Evolutionary conservation across 805 yeast species (phyloP).

Genomic region (Candida ficus): DNA sequence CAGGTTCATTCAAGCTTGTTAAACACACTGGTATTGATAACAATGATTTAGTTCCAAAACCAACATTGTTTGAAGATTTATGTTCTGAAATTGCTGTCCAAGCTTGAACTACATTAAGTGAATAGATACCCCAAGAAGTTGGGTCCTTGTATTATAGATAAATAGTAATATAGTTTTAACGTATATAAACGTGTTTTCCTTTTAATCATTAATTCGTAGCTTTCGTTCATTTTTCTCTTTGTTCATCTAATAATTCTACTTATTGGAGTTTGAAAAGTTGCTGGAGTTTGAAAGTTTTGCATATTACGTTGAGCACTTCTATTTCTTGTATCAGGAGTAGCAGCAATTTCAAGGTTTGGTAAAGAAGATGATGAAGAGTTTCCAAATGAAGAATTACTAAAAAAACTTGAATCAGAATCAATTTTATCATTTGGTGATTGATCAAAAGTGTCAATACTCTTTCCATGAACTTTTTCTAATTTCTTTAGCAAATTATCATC

Average conservation of each 20-base stretch:
- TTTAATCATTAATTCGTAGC: background rate
- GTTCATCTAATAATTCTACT: conserved; percentile 20
- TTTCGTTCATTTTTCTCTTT: background rate
- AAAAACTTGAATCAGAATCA: conserved; percentile 1
- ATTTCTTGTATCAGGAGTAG: conserved; percentile 22
- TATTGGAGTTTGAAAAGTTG: conserved; percentile 20
- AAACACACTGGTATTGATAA: conserved; percentile 45
- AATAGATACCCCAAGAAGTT: too few species aligned
- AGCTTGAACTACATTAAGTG: too few species aligned
- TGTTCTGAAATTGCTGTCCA: conserved; percentile 15
- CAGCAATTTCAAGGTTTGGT: conserved; percentile 15
- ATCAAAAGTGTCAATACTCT: conserved; percentile 7
- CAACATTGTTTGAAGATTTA: conserved; percentile 42
- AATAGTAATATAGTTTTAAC: background rate
- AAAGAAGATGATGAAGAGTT: conserved; percentile 4
- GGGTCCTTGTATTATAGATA: conserved; percentile 7
- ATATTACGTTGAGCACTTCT: conserved; percentile 11
- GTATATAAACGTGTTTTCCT: background rate
- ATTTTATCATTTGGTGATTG: background rate
- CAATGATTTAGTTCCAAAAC: conserved; percentile 38
- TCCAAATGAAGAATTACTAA: conserved; percentile 6
- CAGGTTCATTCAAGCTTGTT: conserved; percentile 90
- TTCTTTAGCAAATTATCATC: conserved; percentile 13
- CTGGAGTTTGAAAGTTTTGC: conserved; percentile 16
- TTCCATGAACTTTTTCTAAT: conserved; percentile 10